Evolutionary conservation across 164 flowering plant species (phyloP), one percentile per base, ranked within the genome.

Genomic region (Echeveria elegans): DNA sequence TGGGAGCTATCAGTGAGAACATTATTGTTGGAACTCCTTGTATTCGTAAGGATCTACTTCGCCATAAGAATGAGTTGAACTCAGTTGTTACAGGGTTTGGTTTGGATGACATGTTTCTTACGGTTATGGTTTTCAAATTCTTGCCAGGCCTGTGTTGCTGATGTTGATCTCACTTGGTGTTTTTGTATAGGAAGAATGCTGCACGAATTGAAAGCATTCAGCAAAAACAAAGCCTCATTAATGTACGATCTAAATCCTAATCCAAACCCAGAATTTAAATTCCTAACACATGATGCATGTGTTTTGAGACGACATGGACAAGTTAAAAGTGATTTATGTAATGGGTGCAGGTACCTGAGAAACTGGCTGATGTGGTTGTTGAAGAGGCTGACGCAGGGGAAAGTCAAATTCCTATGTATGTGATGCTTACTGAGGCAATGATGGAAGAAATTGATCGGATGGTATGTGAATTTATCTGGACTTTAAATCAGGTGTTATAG

Each of bases 401-500:
- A 26, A 59, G 0, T 37, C 24, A 63, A 0, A 60, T 58, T n/a
- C 78, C 78, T 16, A 72, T 75, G 73, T 69, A 66, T 67, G 78
- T 75, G 65, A 38, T n/a, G n/a, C n/a, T n/a, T n/a, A n/a, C n/a
- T n/a, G n/a, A n/a, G n/a, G n/a, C n/a, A n/a, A n/a, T n/a, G n/a
- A n/a, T n/a, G n/a, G n/a, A n/a, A 14, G 78, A 70, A 47, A 63
- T 72, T 28, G 78, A 72, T 24, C 16, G 48, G 23, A 72, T 75
- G 72, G 74, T 68, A 69, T 69, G 43, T 38, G 32, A 5, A 12
- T 69, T 28, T 19, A 24, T 14, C 19, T 37, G 14, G 30, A 15
- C 47, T 74, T 64, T n/a, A 24, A 31, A 18, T 29, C 24, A 29
- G 1, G 34, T 19, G 19, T 47, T 21, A 21, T 31, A 2, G 28